These are phyloP conservation scores for Entamoeba histolytica DNA, from an alignment of 208 protist species.

Conservation along the genomic window DNA sequence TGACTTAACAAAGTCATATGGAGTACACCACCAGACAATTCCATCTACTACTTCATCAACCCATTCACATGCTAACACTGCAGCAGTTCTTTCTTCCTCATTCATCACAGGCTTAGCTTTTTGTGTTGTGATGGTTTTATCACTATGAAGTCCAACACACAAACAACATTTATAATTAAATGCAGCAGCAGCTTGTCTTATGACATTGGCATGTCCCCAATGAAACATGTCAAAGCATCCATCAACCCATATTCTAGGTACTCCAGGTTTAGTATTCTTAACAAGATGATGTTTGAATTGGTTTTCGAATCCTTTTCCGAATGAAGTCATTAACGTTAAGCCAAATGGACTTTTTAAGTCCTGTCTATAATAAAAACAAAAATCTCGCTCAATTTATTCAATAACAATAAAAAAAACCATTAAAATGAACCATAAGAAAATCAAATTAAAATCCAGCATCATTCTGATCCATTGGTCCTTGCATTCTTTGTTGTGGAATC, in stretches of 20 bases:
- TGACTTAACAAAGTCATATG: conserved; percentile 46
- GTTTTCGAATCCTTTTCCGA: neutral
- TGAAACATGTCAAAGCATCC: conserved; percentile 56
- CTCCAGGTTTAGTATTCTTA: neutral
- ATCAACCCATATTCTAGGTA: conserved; percentile 18
- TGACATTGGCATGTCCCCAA: conserved; percentile 52
- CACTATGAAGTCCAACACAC: conserved; percentile 76
- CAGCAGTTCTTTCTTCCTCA: conserved; percentile 60
- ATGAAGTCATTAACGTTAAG: no score
- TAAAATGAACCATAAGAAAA: no score
- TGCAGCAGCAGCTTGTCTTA: conserved; percentile 47
- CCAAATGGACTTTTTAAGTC: no score
- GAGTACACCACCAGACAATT: conserved; percentile 56
- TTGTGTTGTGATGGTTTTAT: conserved; percentile 71
- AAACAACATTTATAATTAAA: conserved; percentile 53
- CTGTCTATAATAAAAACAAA: no score
- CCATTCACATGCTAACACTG: conserved; percentile 83
- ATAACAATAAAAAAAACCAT: no score
- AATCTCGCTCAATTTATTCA: no score
- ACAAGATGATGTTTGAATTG: neutral
- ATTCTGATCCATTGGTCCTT: neutral
- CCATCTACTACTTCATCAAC: conserved; percentile 76
- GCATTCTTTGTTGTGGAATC: neutral
- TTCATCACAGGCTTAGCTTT: conserved; percentile 84
- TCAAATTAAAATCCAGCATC: neutral